A percentile compares a stretch with the other conserved stretches of the same genome.
These are phyloP conservation scores for Ramaria sp. DNA, from an alignment of 768 basidiomycete genomes.

Conservation along the genomic window DNA sequence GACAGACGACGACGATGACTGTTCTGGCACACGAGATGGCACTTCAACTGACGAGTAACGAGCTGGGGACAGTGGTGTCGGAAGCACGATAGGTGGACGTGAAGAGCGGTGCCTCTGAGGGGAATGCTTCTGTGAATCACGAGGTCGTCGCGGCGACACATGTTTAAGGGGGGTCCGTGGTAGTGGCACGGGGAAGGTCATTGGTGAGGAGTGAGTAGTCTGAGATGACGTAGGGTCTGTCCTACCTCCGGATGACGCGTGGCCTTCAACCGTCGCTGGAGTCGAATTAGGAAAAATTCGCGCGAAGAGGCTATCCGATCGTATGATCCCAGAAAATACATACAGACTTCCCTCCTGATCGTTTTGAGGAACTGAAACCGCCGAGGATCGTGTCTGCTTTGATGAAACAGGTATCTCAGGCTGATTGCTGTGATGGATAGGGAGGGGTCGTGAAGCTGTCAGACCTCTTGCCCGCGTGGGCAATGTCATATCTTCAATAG, in stretches of 20 bases:
- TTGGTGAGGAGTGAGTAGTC: neutral
- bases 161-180: neutral
- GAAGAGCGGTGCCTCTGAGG: neutral
- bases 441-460: neutral
- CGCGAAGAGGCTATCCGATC: conserved; percentile 20
- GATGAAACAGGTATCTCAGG: neutral
- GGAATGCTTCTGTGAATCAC: neutral
- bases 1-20: neutral
- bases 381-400: neutral
- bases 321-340: conserved; percentile 6
- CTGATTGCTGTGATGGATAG: neutral
- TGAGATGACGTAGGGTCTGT: neutral
- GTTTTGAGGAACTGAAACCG: neutral
- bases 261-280: conserved; percentile 14
- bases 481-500: no score
- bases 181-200: no score
- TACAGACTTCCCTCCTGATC: neutral
- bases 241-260: neutral
- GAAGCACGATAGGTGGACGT: conserved; percentile 10
- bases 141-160: neutral
- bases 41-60: conserved; percentile 4
- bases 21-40: neutral
- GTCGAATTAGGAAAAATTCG: conserved; percentile 17
- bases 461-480: neutral
- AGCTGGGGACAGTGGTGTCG: conserved; percentile 12